phyloP scores from a whole-genome alignment of 495 filamentous ascomycete species.

The Daldinia caldariorum region DNA sequence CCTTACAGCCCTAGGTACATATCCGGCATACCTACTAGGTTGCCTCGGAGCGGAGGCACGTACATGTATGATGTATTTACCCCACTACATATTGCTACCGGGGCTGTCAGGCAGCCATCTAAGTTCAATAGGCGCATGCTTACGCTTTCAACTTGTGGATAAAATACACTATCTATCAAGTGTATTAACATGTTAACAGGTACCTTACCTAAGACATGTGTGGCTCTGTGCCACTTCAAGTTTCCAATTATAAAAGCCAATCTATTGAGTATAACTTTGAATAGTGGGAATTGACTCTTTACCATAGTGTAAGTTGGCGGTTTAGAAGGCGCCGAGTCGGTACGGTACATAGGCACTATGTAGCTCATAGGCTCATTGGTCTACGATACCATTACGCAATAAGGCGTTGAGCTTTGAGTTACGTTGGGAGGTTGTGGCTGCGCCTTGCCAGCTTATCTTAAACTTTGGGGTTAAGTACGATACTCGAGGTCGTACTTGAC shows the following conservation, averaged over 20 bases:
- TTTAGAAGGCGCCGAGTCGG: too few relatives aligned
- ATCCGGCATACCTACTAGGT: too few relatives aligned
- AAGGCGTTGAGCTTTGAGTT: conserved; percentile 35
- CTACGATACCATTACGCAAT: conserved; percentile 34
- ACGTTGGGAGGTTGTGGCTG: conserved; percentile 26
- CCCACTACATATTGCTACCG: background rate
- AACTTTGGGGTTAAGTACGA: conserved; percentile 4
- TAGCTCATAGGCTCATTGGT: conserved; percentile 18
- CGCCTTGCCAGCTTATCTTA: conserved; percentile 18
- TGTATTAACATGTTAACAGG: too few relatives aligned
- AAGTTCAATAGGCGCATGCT: too few relatives aligned
- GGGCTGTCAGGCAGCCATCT: too few relatives aligned
- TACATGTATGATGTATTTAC: background rate
- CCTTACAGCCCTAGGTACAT: conserved; percentile 5
- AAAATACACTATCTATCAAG: too few relatives aligned
- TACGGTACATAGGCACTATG: too few relatives aligned
- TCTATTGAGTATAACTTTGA: background rate
- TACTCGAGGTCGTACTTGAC: background rate
- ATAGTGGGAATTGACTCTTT: background rate
- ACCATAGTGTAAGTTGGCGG: background rate
- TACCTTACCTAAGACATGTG: conserved; percentile 3
- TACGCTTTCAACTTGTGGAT: too few relatives aligned
- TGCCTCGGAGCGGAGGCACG: too few relatives aligned
- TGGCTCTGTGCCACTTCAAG: background rate
- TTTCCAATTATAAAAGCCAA: background rate